A percentile compares a stretch with the other conserved stretches of the same genome.
phyloP scores from a whole-genome alignment of 2,329 filamentous ascomycete genomes.

The Claviceps capensis region DNA sequence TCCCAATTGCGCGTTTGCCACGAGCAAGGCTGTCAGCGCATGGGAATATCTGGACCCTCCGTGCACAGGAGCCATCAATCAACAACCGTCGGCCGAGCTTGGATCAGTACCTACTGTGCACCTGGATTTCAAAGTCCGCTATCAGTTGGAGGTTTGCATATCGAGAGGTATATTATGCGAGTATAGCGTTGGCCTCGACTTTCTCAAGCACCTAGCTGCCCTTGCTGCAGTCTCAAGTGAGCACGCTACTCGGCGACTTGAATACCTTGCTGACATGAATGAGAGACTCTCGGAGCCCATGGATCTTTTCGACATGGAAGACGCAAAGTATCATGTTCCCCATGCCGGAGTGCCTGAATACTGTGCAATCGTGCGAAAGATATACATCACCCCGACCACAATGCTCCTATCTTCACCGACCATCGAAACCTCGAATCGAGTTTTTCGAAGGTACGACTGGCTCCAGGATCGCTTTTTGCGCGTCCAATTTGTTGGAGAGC shows the following conservation, averaged over 20 bases:
- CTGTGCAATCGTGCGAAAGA: slow-evolving; percentile 64
- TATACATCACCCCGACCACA: slow-evolving; percentile 69
- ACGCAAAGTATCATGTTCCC: slow-evolving; percentile 32
- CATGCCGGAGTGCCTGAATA: slow-evolving; percentile 49
- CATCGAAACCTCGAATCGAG: slow-evolving; percentile 77
- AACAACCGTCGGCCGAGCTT: slow-evolving; percentile 18
- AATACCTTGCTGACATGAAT: slow-evolving; percentile 56
- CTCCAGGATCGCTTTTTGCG: slow-evolving; percentile 69
- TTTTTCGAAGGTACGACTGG: slow-evolving; percentile 60
- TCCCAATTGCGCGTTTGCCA: slow-evolving; percentile 25
- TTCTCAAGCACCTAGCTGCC: slow-evolving; percentile 47
- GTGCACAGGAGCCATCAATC: slow-evolving; percentile 5
- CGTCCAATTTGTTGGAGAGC: slow-evolving; percentile 81
- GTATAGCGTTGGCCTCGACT: slow-evolving; percentile 53
- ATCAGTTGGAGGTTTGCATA: slow-evolving; percentile 89
- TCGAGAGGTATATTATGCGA: slow-evolving; percentile 67
- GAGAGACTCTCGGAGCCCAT: slow-evolving; percentile 54
- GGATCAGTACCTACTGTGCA: slow-evolving; percentile 11
- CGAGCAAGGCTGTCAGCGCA: slow-evolving; percentile 14
- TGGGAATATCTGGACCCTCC: slow-evolving; percentile 20
- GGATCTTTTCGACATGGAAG: slow-evolving; percentile 49
- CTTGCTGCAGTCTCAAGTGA: slow-evolving; percentile 33
- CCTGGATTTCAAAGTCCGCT: slow-evolving; percentile 61
- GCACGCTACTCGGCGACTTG: slow-evolving; percentile 53
- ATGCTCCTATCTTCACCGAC: slow-evolving; percentile 65